Base-by-base conservation (phyloP, 768 basidiomycete genomes). In the Pleurotus eryngii region DNA sequence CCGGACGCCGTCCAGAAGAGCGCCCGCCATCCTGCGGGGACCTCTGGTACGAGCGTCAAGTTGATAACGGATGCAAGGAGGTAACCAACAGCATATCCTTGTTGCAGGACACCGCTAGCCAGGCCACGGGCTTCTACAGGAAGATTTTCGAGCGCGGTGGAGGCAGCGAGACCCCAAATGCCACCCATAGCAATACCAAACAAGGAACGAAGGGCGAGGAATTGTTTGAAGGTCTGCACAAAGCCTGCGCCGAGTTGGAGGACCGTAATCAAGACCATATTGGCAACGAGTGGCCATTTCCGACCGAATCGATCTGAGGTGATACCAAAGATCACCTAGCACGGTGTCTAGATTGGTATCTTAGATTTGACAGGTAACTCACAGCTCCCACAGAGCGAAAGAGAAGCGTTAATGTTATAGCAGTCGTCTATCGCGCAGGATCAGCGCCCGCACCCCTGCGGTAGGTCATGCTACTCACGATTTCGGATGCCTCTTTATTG, bases 381-480 rank as follows among this genome's bases (percentile, higher is more conserved):
- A 78, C 87, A 42, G 90, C 89, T 35, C 89, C 90, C 50, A 81
- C 74, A 4, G 90, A 89, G 58, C 95, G 84, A 78, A 98, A 89
- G n/a, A 98, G 82, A 1, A 98, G 78, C 0, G 95, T 97, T 49
- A 97, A 78, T 5, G 95, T 97, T 67, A 98, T 95, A 4, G 92
- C 81, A 17, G 86, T 85, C 48, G 91, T 90, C 80, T 81, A 60
- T 43, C 17, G 58, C 38, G 4, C 35, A 39, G 40, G 14, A 39
- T 59, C 24, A 57, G 55, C 12, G 40, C 6, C 17, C 7, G 9
- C 14, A 7, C 17, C 22, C n/a, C 35, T 46, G 11, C 6, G 37
- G 46, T n/a, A 51, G n/a, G 12, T 50, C 24, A 12, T 15, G 8
- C 24, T 15, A 66, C 70, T 51, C 39, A 76, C 75, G 30, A 90